Evolutionary conservation across 169 alveolate species (phyloP), one percentile per base, ranked within the genome.

Genomic region (Eimeria mitis): DNA sequence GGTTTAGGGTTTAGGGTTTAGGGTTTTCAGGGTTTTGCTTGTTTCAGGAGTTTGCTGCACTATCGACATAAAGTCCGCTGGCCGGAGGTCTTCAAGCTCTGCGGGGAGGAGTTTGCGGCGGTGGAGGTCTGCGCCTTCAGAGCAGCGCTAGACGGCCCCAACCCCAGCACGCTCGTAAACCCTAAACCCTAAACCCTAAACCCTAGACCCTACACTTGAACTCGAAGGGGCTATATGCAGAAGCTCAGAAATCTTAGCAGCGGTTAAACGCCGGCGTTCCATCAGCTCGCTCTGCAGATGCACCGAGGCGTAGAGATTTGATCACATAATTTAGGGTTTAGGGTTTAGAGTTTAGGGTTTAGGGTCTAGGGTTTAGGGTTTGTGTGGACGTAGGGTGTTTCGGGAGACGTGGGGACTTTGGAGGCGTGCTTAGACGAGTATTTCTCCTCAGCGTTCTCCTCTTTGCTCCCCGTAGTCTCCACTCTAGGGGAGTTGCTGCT

Each of bases 1-100:
- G 73, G 73, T 63, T 68, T 68, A 68, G 78, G 78, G 78, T 68
- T 68, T 68, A 68, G 78, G 78, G 78, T 68, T 68, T 68, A 68
- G 78, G 78, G 78, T 68, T 68, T 68, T n/a, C n/a, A n/a, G 28
- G 78, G 78, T 40, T 68, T 68, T 68, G 40, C 5, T 31, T 28
- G 1, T 8, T 2, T 21, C 61, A 75, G 85, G 85, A 42, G 56
- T 40, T 40, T 75, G 85, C 85, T 75, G 56, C 85, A 75, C 19
- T 75, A 75, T n/a, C 85, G 85, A 6, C 85, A 75, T 59, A 75
- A 75, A n/a, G 3, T 59, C 28, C 56, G 61, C 28, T 75, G 85
- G 85, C 85, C 85, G 19, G 85, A 75, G 28, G 85, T 21, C 13
- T 40, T 75, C 8, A 2, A 8, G 19, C 61, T 75, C 3, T 75